phyloP scores from a whole-genome alignment of 176 grass and related monocot genomes.

The Zoysia japonica region DNA sequence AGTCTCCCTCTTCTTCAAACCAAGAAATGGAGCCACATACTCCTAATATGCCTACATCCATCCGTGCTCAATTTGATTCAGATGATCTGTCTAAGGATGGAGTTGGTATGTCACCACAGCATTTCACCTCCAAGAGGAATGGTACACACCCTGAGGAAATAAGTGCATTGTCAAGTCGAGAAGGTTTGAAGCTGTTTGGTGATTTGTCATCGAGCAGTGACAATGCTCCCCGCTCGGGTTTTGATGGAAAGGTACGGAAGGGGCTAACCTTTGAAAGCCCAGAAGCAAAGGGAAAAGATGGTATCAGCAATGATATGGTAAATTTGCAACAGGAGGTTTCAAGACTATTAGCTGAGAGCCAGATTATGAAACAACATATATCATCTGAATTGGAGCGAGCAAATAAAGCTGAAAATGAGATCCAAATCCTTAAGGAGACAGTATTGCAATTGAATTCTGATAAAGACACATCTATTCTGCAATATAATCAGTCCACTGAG shows the following conservation, averaged over 20 bases:
- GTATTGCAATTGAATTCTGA: constrained; percentile 54
- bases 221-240: constrained; percentile 39
- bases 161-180: constrained; percentile 45
- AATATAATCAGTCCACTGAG: constrained; percentile 63
- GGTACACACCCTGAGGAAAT: constrained; percentile 64
- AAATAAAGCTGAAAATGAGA: constrained; percentile 69
- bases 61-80: constrained; percentile 49
- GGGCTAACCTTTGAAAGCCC: constrained; percentile 62
- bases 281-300: constrained; percentile 51
- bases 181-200: constrained; percentile 64
- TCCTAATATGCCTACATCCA: constrained; percentile 47
- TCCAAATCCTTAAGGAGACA: constrained; percentile 53
- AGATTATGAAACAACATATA: constrained; percentile 64
- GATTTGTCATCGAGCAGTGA: constrained; percentile 48
- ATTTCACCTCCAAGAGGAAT: constrained; percentile 59
- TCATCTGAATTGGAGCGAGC: constrained; percentile 66
- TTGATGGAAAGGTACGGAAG: constrained; percentile 65
- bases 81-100: constrained; percentile 64
- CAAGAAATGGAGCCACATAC: constrained; percentile 57
- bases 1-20: constrained; percentile 46
- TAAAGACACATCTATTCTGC: constrained; percentile 53
- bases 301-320: constrained; percentile 42
- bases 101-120: constrained; percentile 38
- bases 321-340: constrained; percentile 75
- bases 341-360: constrained; percentile 63